Conservation (phyloP, 2,329 filamentous ascomycete genomes). For the Claviceps citrina region DNA sequence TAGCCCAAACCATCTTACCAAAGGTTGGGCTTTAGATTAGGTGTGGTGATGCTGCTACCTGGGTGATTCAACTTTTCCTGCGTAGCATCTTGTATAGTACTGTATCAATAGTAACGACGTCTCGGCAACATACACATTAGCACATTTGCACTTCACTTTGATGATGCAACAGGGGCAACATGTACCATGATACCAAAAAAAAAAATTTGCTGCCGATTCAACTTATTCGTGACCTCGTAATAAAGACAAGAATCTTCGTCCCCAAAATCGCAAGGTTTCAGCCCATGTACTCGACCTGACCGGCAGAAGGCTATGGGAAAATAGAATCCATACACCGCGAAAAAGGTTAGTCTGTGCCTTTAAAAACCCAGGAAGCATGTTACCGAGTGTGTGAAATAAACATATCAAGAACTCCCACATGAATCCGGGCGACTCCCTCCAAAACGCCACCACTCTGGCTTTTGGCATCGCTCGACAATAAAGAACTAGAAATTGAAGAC, state of each 20-base stretch:
- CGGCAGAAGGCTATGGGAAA: background rate
- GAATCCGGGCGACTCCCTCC: conserved; percentile 7
- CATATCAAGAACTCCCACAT: conserved; percentile 10
- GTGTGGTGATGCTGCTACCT: background rate
- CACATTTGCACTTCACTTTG: background rate
- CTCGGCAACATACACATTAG: conserved; percentile 1
- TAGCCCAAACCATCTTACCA: conserved; percentile 42
- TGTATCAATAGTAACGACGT: conserved; percentile 1
- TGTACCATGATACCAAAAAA: conserved; percentile 2
- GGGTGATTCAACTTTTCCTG: background rate
- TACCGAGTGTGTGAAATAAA: conserved; percentile 21
- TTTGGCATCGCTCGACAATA: conserved; percentile 1
- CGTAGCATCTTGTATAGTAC: conserved; percentile 2
- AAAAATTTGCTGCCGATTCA: background rate
- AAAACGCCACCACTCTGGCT: conserved; percentile 7
- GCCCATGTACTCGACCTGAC: conserved; percentile 6
- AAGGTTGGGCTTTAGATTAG: conserved; percentile 25
- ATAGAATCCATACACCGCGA: conserved; percentile 2
- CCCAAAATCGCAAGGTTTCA: background rate
- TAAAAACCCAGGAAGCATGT: conserved; percentile 16
- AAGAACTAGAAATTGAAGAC: conserved; percentile 1
- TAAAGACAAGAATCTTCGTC: background rate
- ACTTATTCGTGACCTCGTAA: background rate
- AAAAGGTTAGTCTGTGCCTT: conserved; percentile 29
- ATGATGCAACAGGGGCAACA: conserved; percentile 1